phyloP scores from a whole-genome alignment of 805 yeast genomes.

The Candida coleopterorum region DNA sequence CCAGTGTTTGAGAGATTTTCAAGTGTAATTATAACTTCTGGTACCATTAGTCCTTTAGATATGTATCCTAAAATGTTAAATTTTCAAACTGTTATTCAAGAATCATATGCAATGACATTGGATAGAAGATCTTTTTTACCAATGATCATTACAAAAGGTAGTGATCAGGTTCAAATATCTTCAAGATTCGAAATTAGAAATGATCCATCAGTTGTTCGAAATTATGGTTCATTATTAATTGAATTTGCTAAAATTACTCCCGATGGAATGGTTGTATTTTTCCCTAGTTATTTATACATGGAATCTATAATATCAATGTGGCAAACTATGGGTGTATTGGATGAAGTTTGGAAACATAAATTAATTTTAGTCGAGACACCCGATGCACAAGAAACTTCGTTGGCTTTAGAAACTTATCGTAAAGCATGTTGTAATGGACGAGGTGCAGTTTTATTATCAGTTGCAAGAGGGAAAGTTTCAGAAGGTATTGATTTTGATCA shows the following conservation, averaged over 20 bases:
- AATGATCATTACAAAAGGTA: slow-evolving; percentile 92
- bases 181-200: slow-evolving; percentile 95
- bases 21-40: slow-evolving; percentile 92
- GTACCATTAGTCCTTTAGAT: slow-evolving; percentile 96
- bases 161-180: slow-evolving; percentile 95
- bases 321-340: slow-evolving; percentile 98
- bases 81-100: slow-evolving; percentile 89
- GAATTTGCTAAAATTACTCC: slow-evolving; percentile 96
- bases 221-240: slow-evolving; percentile 86
- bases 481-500: slow-evolving; percentile 99
- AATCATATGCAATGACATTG: slow-evolving; percentile 93
- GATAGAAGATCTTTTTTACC: slow-evolving; percentile 92
- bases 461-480: slow-evolving; percentile 97
- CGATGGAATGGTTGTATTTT: slow-evolving; percentile 96
- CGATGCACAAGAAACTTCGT: slow-evolving; percentile 95
- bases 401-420: slow-evolving; percentile 92
- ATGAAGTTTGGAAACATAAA: slow-evolving; percentile 98
- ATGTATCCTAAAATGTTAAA: slow-evolving; percentile 98
- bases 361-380: slow-evolving; percentile 95
- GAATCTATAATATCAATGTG: slow-evolving; percentile 97
- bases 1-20: slow-evolving; percentile 93
- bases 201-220: slow-evolving; percentile 96
- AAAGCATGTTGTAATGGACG: slow-evolving; percentile 97
- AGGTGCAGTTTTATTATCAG: slow-evolving; percentile 93
- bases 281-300: slow-evolving; percentile 96